Conservation (phyloP, 257 asterid species). For the Petrea volubilis region DNA sequence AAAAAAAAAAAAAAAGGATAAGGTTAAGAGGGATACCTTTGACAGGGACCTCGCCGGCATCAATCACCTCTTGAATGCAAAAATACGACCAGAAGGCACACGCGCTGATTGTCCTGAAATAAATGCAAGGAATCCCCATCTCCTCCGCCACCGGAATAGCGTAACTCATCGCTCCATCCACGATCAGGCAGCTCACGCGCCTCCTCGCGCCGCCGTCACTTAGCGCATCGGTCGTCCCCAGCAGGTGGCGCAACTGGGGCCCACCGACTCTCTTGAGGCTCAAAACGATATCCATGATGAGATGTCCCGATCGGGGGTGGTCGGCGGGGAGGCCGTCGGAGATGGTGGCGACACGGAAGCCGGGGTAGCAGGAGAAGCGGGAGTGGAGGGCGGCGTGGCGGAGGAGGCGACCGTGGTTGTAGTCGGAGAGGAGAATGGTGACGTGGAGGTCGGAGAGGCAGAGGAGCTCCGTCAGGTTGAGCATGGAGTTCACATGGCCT, state of each 20-base stretch:
- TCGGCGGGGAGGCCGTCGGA: conserved; percentile 56
- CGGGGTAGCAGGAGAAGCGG: conserved; percentile 37
- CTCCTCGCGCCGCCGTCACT: conserved; percentile 21
- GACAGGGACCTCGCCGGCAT: conserved; percentile 51
- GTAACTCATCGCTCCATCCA: conserved; percentile 50
- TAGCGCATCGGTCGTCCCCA: conserved; percentile 34
- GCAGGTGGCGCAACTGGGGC: conserved; percentile 30
- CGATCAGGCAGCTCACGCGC: conserved; percentile 42
- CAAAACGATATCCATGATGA: conserved; percentile 20
- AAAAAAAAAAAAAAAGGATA: too few species aligned
- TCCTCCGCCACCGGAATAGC: conserved; percentile 51
- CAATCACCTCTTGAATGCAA: conserved; percentile 46
- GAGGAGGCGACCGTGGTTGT: conserved; percentile 47
- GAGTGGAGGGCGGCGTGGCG: conserved; percentile 33
- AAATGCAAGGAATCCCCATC: conserved; percentile 40
- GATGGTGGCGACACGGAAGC: conserved; percentile 44
- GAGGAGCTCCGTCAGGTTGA: conserved; percentile 62
- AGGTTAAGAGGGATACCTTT: too few species aligned
- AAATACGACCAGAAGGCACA: conserved; percentile 57
- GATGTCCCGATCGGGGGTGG: conserved; percentile 40
- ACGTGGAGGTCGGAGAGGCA: conserved; percentile 46
- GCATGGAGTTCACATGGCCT: conserved; percentile 63
- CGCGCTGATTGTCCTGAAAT: conserved; percentile 49
- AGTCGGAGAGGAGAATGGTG: conserved; percentile 46
- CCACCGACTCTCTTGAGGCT: conserved; percentile 36